These are phyloP conservation scores for Halenospora varia DNA, from an alignment of 495 filamentous ascomycete species.

Conservation along the genomic window DNA sequence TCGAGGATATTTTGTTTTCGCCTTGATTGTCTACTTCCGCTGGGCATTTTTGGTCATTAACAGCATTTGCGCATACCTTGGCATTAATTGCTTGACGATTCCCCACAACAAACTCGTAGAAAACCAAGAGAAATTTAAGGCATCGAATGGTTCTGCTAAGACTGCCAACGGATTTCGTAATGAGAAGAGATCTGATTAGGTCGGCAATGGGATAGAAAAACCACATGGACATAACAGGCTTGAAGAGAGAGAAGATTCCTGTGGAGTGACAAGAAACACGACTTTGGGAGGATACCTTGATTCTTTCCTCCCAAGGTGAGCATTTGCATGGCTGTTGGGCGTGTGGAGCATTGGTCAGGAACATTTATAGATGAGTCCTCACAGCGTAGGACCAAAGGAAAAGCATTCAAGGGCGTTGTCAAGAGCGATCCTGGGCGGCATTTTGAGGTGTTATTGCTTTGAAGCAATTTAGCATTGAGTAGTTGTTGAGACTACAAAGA, in stretches of 20 bases:
- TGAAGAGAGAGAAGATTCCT: not conserved
- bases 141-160: conserved; percentile 10
- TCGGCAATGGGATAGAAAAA: too few relatives aligned
- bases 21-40: conserved; percentile 76
- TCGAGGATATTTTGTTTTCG: conserved; percentile 74
- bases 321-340: not conserved
- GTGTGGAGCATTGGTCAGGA: too few relatives aligned
- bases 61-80: conserved; percentile 86
- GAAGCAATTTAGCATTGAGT: too few relatives aligned
- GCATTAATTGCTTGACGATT: conserved; percentile 92
- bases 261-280: not conserved
- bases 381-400: too few relatives aligned
- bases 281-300: not conserved
- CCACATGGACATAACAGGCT: not conserved
- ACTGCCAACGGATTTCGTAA: conserved; percentile 11
- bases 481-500: too few relatives aligned
- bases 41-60: conserved; percentile 92
- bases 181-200: conserved; percentile 20
- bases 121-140: conserved; percentile 18
- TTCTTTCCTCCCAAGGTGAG: not conserved
- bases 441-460: too few relatives aligned
- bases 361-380: not conserved
- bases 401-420: too few relatives aligned
- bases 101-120: conserved; percentile 53
- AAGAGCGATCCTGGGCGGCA: not conserved